Base-by-base conservation (phyloP, 2,329 filamentous ascomycete genomes). In the Diplodia intermedia region DNA sequence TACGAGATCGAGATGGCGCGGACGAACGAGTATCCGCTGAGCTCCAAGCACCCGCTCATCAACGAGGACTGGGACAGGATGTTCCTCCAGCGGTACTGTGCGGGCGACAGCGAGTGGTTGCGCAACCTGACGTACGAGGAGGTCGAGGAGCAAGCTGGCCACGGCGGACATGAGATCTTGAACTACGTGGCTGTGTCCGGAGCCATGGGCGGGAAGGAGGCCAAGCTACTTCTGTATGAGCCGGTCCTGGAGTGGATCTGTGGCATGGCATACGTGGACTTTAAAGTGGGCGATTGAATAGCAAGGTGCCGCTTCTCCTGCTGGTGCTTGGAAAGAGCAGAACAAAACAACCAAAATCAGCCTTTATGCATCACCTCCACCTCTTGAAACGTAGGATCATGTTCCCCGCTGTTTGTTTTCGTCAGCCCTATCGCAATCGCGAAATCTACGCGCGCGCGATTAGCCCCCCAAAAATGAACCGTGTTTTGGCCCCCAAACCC, bases 1-100 rank as follows among this genome's bases (percentile, higher is more conserved):
- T 76, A 77, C 60, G 74, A 77, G 56, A 70, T 75, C n/a, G 73
- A 75, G 66, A 76, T 75, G 73, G 74, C 74, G 4, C 69, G 68
- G 50, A 75, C 72, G 69, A 75, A 75, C 66, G 73, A 76, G 69
- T 75, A 76, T 66, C 75, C 75, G 6, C 68, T 75, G 11, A 75
- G 74, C 66, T 70, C 71, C 29, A 74, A 74, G 57, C 75, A 76
- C 66, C 75, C 75, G n/a, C 70, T 76, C 3, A 73, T 75, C 15
- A 76, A 74, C 63, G 71, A 66, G 14, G 72, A 72, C 12, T 76
- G 73, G 74, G 75, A 76, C 47, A 62, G 69, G 29, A 71, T 70
- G 67, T 76, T 76, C 66, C 69, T 76, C 53, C 67, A 65, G 23
- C 38, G 53, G 15, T 66, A 54, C 14, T 70, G 71, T 38, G 66